Evolutionary conservation across 768 basidiomycete species (phyloP).

Genomic region (Pleurotus tuoliensis): DNA sequence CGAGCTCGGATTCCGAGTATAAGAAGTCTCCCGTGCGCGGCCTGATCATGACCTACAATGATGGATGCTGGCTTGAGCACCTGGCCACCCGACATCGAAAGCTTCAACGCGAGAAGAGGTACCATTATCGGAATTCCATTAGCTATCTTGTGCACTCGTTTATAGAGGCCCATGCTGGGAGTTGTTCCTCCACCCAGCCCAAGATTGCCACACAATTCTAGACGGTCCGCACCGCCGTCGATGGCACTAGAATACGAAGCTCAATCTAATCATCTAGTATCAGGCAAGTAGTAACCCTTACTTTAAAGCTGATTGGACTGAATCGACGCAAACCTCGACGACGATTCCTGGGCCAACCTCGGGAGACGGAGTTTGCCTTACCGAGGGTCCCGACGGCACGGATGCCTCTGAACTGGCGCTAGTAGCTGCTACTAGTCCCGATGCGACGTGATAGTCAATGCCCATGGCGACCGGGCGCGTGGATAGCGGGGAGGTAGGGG

Average conservation of each 20-base stretch:
- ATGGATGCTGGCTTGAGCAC: slow-evolving; percentile 5
- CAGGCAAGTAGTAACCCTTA: slow-evolving; percentile 25
- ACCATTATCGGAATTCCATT: slow-evolving; percentile 68
- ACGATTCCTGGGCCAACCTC: slow-evolving; percentile 12
- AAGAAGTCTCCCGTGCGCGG: slow-evolving; percentile 78
- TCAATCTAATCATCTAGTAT: neutral
- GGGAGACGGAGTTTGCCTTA: too few relatives aligned
- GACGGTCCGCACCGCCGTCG: slow-evolving; percentile 66
- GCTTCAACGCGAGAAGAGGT: slow-evolving; percentile 10
- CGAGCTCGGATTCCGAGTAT: slow-evolving; percentile 62
- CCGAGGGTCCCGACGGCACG: too few relatives aligned
- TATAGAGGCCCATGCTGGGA: slow-evolving; percentile 73
- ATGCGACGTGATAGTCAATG: slow-evolving; percentile 4
- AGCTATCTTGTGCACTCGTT: slow-evolving; percentile 44
- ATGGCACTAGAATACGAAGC: slow-evolving; percentile 48
- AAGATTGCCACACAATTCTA: slow-evolving; percentile 74
- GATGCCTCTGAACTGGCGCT: neutral
- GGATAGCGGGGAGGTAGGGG: too few relatives aligned
- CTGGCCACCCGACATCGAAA: neutral
- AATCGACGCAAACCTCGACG: slow-evolving; percentile 76
- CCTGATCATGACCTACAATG: slow-evolving; percentile 68
- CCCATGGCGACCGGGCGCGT: neutral
- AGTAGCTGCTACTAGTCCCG: neutral
- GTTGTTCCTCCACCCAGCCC: slow-evolving; percentile 78
- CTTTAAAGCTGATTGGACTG: slow-evolving; percentile 66